Evolutionary conservation across 208 protist genomes (phyloP), one percentile per base, ranked within the genome.

Genomic region (Acanthamoeba castellanii): DNA sequence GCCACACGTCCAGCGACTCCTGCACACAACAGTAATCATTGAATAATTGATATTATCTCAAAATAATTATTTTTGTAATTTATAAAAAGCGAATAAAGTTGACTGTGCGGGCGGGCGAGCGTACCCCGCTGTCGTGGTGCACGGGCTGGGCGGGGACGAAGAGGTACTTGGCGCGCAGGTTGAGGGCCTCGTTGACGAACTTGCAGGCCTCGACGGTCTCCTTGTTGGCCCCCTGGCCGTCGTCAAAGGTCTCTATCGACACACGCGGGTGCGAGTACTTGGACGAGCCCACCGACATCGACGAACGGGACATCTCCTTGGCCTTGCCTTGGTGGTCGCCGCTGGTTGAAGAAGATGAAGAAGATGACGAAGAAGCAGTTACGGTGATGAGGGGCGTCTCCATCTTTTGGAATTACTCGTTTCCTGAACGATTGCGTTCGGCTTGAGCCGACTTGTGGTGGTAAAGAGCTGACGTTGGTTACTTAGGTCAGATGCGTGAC

Each of bases 131-230:
- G 59, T 64, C n/a, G 57, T 37, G n/a, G 22, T 42, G 27, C 52
- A 13, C 8, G 30, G 59, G 47, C 20, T 30, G 32, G 8, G 45
- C 50, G 45, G 89, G 89, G 22, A 94, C 66, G 70, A 82, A 94
- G 68, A 94, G 64, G 89, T 94, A 94, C n/a, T 94, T 94, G 27
- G 9, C 45, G 37, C 89, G 89, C 68, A 94, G 89, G 42, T 5
- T 14, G 27, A 94, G 89, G 25, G 89, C 89, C 66, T 94, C 89
- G 18, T 57, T 27, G 27, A 94, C 68, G 45, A 82, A 47, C 25
- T 94, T 50, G 42, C 89, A 94, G 5, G 89, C 89, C 42, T 76
- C 66, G 16, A 81, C 89, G 8, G 37, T 82, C 50, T 94, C 68
- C 22, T 52, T 66, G 34, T 27, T 45, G 30, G 34, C 85, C 6